Evolutionary conservation across 805 yeast genomes (phyloP), one percentile per base, ranked within the genome.

Genomic region (Lipomyces mesembrius): DNA sequence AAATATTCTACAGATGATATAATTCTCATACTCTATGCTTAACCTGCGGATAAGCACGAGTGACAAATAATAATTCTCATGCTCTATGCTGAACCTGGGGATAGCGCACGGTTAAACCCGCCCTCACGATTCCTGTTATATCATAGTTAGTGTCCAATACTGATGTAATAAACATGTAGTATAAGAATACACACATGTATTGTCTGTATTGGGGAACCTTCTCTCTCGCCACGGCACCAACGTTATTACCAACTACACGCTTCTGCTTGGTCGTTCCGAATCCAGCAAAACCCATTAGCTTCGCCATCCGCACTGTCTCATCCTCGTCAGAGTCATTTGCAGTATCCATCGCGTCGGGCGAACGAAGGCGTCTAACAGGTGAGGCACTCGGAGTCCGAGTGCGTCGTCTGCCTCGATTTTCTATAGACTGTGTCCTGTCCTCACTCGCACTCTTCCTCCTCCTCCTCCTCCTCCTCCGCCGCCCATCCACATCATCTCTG

Each of bases 221-320:
- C 27, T 74, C 74, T 20, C 68, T 69, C 57, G 75, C 72, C 7
- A 73, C 74, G 0, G 71, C 68, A 2, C 82, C 82, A 17, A 80
- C 79, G 59, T 77, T 75, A 20, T 78, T 67, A 0, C 79, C 81
- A 32, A 74, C 69, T 7, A 80, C 82, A n/a, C 76, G 78, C 63
- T 78, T 79, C 17, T 80, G 80, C 69, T 81, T 81, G 32, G 83
- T 79, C 17, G 78, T 72, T 2, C 75, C 76, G 69, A 81, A 80
- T 7, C 80, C 81, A 7, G 77, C 69, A 60, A 81, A 81, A 9
- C 84, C 84, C 83, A 81, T 80, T 35, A 81, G 67, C 61, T 78
- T 75, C 34, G 79, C 75, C 75, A 78, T 74, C 29, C 68, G 73
- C 7, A 74, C 75, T 35, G 51, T 37, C 2, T 62, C 72, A 20